Evolutionary conservation across 257 asterid species (phyloP), one percentile per base, ranked within the genome.

Genomic region (Datura wrightii): DNA sequence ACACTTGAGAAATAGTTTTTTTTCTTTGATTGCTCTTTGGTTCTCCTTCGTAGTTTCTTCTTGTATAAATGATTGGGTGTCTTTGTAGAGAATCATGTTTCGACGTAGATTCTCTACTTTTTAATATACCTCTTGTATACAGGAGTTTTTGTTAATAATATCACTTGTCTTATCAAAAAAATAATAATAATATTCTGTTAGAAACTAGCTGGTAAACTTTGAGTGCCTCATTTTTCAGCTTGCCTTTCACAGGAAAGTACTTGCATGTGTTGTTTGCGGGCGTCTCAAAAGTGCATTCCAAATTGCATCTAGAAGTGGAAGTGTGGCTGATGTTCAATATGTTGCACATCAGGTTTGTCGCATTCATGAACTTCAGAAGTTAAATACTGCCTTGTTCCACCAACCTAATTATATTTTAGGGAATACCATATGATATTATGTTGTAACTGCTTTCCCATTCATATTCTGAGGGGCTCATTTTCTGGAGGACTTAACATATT

Each of bases 241-340:
- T 86, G 85, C 85, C 24, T 83, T 89, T 86, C 88, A 89, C 94
- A 94, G 98, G 93, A 96, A 96, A 92, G 99, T 96, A 79, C 90
- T 96, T 84, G 99, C 99, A 15, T 96, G 99, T 85, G 98, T 96
- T 83, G 98, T 94, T 62, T 94, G 98, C 53, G 99, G 99, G 80
- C 97, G 99, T 72, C 97, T 96, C 63, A 96, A 96, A 88, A 93
- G 98, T 90, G 99, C 99, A 78, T 96, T 96, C 88, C 99, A 96
- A 82, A 93, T 96, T 85, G 99, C 99, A 71, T 96, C 99, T 56
- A 91, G 94, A 86, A 96, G 99, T 58, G 99, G 99, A 82, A 96
- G 99, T 86, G 98, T 96, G 56, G 98, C 99, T 67, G 99, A 96
- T 88, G 99, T 96, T 90, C 98, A 96, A 85, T 96, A 96, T 46